Conservation (phyloP, 2,329 filamentous ascomycete species). For the Clarireedia paspali region DNA sequence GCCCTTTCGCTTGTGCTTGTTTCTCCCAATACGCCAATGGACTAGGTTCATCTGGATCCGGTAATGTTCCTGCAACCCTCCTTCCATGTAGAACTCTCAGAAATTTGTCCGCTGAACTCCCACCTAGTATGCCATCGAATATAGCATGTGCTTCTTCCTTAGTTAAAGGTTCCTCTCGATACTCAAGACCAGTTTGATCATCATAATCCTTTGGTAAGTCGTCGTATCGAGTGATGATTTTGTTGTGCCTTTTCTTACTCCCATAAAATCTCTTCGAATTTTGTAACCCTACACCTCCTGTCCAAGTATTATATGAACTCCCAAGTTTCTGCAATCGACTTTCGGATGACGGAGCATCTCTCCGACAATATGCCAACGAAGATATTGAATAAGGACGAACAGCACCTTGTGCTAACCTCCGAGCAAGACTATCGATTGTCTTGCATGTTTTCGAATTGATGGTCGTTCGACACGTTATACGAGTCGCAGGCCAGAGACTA, state of each 20-base stretch:
- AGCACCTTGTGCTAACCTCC: conserved; percentile 17
- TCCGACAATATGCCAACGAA: not conserved
- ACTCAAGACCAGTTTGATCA: conserved; percentile 47
- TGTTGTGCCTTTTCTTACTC: not conserved
- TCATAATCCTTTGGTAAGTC: conserved; percentile 50
- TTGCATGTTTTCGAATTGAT: conserved; percentile 18
- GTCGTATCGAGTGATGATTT: conserved; percentile 37
- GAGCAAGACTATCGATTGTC: conserved; percentile 18
- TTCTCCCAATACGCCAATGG: conserved; percentile 13
- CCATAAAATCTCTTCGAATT: conserved; percentile 8
- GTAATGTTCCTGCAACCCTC: conserved; percentile 54
- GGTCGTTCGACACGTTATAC: conserved; percentile 19
- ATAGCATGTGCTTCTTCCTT: conserved; percentile 39
- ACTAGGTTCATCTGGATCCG: conserved; percentile 43
- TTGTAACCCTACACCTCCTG: not conserved
- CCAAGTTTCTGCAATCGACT: not conserved
- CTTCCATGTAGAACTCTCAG: conserved; percentile 54
- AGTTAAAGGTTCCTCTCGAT: conserved; percentile 42
- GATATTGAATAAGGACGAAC: conserved; percentile 14
- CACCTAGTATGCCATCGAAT: conserved; percentile 42
- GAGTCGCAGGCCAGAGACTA: conserved; percentile 19
- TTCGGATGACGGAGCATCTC: not conserved
- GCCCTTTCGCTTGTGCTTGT: conserved; percentile 37
- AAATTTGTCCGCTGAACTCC: conserved; percentile 42
- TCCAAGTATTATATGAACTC: not conserved